Conservation (phyloP, 2,329 filamentous ascomycete species). For the Penicillium palitans region DNA sequence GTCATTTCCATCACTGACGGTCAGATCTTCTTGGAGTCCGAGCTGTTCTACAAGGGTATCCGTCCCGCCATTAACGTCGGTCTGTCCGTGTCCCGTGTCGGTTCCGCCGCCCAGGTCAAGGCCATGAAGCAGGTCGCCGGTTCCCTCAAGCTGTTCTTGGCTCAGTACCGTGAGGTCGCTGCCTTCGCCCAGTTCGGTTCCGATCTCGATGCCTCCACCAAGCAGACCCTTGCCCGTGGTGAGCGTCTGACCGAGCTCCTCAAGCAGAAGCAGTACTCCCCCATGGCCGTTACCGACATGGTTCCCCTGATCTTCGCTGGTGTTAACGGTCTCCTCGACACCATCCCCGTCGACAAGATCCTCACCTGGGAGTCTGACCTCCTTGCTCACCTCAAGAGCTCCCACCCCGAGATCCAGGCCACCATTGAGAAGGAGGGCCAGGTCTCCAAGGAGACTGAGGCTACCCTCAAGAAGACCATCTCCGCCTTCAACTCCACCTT, state of each 20-base stretch:
- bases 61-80: constrained; percentile 99
- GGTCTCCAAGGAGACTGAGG: constrained; percentile 85
- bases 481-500: constrained; percentile 92
- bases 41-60: constrained; percentile 99
- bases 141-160: constrained; percentile 99
- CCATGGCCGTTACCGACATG: constrained; percentile 99
- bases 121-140: constrained; percentile 99
- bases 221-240: constrained; percentile 97
- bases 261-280: constrained; percentile 99
- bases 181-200: constrained; percentile 99
- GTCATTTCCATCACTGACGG: constrained; percentile 99
- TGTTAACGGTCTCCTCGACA: constrained; percentile 96
- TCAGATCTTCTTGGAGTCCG: constrained; percentile 99
- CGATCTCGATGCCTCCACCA: constrained; percentile 96
- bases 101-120: constrained; percentile 98
- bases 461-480: constrained; percentile 66
- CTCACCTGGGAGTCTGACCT: constrained; percentile 93
- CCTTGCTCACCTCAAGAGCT: constrained; percentile 85
- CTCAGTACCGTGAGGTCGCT: constrained; percentile 99
- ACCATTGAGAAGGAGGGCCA: constrained; percentile 95
- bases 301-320: constrained; percentile 98
- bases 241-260: constrained; percentile 98
- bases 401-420: constrained; percentile 78
- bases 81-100: constrained; percentile 99
- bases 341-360: constrained; percentile 85